phyloP scores from a whole-genome alignment of 805 yeast species.

The Trichomonascus vanleenenianus region DNA sequence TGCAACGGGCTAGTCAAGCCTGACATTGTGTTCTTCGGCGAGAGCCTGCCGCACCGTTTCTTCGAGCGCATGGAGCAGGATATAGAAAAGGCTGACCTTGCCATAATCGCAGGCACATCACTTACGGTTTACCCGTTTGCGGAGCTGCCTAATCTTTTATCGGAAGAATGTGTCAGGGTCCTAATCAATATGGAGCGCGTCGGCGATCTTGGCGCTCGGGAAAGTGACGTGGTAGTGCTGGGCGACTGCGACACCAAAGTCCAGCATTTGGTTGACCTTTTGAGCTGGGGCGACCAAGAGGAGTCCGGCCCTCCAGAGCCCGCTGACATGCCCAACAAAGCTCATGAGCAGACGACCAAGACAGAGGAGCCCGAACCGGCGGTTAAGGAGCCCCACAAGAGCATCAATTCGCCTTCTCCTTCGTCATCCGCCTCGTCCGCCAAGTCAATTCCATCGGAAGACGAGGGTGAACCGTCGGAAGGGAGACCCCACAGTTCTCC shows the following conservation, averaged over 20 bases:
- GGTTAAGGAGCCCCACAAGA: too few species aligned
- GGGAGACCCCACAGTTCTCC: too few species aligned
- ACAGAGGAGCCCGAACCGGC: too few species aligned
- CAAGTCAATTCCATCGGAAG: too few species aligned
- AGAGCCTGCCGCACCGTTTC: constrained; percentile 63
- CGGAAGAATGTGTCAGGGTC: constrained; percentile 42
- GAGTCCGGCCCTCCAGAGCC: constrained; percentile 4
- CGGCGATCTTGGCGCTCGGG: constrained; percentile 56
- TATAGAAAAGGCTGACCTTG: constrained; percentile 46
- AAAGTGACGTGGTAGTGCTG: constrained; percentile 51
- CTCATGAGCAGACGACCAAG: too few species aligned
- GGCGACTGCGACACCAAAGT: constrained; percentile 66
- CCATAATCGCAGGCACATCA: constrained; percentile 89
- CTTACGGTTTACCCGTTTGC: constrained; percentile 90
- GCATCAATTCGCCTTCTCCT: too few species aligned
- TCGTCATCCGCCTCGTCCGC: too few species aligned
- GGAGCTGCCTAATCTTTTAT: constrained; percentile 61
- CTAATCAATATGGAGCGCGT: constrained; percentile 70
- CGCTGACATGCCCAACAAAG: too few species aligned
- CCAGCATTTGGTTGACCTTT: constrained; percentile 38
- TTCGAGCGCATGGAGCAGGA: constrained; percentile 63
- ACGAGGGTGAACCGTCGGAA: too few species aligned
- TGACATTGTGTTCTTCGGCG: constrained; percentile 92
- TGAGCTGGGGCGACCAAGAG: constrained; percentile 49
- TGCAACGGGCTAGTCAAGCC: constrained; percentile 71